A percentile compares a stretch with the other conserved stretches of the same genome.
Conservation (phyloP, 176 grass and related monocot species). For the Aechmea fasciata region DNA sequence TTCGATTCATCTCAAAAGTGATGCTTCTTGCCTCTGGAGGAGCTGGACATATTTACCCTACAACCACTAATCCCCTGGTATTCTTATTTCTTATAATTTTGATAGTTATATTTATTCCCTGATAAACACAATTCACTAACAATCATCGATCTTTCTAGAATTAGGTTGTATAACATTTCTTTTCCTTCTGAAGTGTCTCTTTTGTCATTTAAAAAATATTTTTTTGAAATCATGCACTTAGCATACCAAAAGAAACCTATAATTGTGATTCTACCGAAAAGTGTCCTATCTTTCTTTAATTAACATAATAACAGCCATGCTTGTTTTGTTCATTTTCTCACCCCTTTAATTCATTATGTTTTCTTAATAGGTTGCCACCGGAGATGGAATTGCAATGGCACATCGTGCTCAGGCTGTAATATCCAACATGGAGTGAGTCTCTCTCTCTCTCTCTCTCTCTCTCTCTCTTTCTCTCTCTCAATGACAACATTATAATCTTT, state of each 20-base stretch:
- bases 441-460: neutral
- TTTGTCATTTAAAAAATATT: neutral
- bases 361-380: conserved; percentile 72
- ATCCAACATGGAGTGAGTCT: conserved; percentile 98
- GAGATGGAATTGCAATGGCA: conserved; percentile 93
- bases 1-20: conserved; percentile 90
- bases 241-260: neutral
- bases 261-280: neutral
- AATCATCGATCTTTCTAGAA: neutral
- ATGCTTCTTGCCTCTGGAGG: conserved; percentile 88
- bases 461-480: neutral
- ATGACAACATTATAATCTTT: neutral
- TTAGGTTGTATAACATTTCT: neutral
- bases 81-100: neutral
- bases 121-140: neutral
- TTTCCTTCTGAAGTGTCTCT: neutral
- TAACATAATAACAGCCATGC: neutral
- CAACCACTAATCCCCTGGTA: conserved; percentile 94
- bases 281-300: neutral
- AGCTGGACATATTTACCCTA: conserved; percentile 90
- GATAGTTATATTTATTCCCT: neutral
- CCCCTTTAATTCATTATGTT: neutral
- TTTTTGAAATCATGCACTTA: neutral
- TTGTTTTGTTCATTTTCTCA: neutral
- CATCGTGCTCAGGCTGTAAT: conserved; percentile 94